Evolutionary conservation across 371 early-diverging fungal genomes (phyloP).

Genomic region (Mucor velutinosus): DNA sequence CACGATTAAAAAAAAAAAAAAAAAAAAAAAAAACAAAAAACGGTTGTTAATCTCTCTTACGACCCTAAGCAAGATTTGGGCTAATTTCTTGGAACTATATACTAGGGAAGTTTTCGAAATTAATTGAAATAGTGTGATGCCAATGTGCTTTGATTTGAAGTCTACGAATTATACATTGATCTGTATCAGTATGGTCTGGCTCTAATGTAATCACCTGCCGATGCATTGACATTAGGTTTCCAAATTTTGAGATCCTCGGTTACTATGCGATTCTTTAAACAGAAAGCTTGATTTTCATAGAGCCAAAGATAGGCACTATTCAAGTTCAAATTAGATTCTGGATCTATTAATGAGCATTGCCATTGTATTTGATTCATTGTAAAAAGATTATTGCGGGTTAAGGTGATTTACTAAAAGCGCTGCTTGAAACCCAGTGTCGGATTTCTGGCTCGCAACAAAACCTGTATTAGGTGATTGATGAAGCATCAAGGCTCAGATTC

Average conservation of each 20-base stretch:
- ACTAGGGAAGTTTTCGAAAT: too few species aligned
- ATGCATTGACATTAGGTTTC: too few species aligned
- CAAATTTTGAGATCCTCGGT: too few species aligned
- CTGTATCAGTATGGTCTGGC: too few species aligned
- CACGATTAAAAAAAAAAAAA: too few species aligned
- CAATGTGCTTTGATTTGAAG: neutral
- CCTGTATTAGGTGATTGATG: neutral
- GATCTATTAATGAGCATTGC: neutral
- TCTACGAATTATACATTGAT: neutral
- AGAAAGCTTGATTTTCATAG: too few species aligned
- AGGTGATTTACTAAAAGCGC: neutral
- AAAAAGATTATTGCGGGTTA: neutral
- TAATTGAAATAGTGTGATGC: neutral
- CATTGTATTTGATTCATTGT: neutral
- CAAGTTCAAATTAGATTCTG: neutral
- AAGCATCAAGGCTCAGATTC: slow-evolving; percentile 15
- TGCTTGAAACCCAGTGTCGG: slow-evolving; percentile 1
- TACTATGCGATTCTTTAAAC: too few species aligned
- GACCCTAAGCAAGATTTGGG: too few species aligned
- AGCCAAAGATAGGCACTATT: neutral
- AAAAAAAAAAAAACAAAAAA: too few species aligned
- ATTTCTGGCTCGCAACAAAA: slow-evolving; percentile 1
- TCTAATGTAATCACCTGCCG: too few species aligned
- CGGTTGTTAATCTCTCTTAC: too few species aligned
- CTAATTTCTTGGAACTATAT: too few species aligned